phyloP scores from a whole-genome alignment of 2,329 filamentous ascomycete genomes.

The Penicillium sclerotiorum region DNA sequence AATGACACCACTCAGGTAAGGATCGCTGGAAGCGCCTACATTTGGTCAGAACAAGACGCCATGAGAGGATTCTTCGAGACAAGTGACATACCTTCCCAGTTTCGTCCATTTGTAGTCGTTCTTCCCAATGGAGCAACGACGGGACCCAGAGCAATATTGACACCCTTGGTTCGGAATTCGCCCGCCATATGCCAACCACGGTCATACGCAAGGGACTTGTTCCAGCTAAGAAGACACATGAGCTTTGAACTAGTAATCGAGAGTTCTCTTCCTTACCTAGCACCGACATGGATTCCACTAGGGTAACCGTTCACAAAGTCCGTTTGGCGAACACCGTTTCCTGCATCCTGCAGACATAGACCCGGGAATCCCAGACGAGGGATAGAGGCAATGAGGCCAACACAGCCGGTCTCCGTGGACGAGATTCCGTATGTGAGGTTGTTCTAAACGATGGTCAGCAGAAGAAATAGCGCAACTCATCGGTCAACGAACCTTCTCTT shows the following conservation, averaged over 20 bases:
- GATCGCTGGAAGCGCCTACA: constrained; percentile 37
- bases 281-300: constrained; percentile 44
- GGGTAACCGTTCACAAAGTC: constrained; percentile 50
- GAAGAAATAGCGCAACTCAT: no score
- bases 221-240: constrained; percentile 46
- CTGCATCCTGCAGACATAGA: constrained; percentile 46
- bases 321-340: constrained; percentile 43
- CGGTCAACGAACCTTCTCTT: constrained; percentile 19
- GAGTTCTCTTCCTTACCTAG: constrained; percentile 23
- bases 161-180: constrained; percentile 60
- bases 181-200: constrained; percentile 58
- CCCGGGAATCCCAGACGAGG: constrained; percentile 41
- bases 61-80: background rate
- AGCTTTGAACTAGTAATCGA: background rate
- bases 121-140: constrained; percentile 47
- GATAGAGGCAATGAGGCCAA: constrained; percentile 17
- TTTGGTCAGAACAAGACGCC: background rate
- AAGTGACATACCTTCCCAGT: constrained; percentile 45
- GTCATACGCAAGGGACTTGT: constrained; percentile 55
- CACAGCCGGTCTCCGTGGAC: constrained; percentile 17
- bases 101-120: constrained; percentile 44
- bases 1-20: constrained; percentile 44
- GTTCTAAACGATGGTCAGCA: constrained; percentile 10
- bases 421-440: constrained; percentile 22
- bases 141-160: constrained; percentile 38